Conservation (phyloP, 768 basidiomycete species). For the Inosperma sp. region DNA sequence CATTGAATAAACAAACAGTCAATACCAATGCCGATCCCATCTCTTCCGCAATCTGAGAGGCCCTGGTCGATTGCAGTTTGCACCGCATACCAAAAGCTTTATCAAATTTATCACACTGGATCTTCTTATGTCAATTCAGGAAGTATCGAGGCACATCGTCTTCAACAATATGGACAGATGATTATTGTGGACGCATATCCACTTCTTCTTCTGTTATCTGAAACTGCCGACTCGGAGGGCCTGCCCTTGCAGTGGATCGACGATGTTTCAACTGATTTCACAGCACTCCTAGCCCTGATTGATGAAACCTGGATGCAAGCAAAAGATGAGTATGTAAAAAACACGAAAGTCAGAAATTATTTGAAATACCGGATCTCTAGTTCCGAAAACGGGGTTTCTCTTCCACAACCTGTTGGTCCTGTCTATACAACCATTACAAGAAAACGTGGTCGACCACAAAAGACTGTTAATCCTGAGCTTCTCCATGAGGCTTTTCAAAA, state of each 20-base stretch:
- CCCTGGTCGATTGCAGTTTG: neutral
- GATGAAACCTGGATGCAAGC: slow-evolving; percentile 7
- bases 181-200: neutral
- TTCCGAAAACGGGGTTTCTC: neutral
- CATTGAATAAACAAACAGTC: neutral
- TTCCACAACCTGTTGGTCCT: neutral
- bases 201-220: slow-evolving; percentile 1
- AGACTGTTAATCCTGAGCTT: slow-evolving; percentile 3
- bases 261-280: slow-evolving; percentile 3
- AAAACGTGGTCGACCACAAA: slow-evolving; percentile 7
- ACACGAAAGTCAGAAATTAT: neutral
- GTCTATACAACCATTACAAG: neutral
- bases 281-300: neutral
- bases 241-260: slow-evolving; percentile 8
- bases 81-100: neutral
- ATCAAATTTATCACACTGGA: neutral
- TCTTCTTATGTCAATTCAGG: neutral
- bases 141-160: neutral
- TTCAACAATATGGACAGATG: neutral
- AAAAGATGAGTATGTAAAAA: slow-evolving; percentile 5
- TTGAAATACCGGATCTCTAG: neutral
- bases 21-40: neutral
- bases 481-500: slow-evolving; percentile 3
- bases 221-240: neutral
- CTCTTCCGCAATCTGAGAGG: neutral